Conservation (phyloP, 2,329 filamentous ascomycete species). For the Diplodia scrobiculata region DNA sequence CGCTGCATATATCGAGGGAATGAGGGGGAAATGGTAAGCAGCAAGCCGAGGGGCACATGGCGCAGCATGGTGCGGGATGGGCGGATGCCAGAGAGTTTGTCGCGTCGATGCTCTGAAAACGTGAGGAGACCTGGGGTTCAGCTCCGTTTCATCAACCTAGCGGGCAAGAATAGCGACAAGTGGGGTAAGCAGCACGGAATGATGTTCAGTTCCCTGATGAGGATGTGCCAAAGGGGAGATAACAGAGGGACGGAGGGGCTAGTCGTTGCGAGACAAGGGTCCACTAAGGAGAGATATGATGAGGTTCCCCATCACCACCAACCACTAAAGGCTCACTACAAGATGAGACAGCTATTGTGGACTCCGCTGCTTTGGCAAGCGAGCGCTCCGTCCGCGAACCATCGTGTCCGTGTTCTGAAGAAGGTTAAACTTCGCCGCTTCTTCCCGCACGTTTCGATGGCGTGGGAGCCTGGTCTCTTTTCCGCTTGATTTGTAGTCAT, state of each 20-base stretch:
- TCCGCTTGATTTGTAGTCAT: background rate
- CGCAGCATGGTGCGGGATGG: conserved; percentile 8
- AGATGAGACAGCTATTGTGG: background rate
- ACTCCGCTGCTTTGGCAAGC: conserved; percentile 6
- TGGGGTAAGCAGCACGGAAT: background rate
- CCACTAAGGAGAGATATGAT: background rate
- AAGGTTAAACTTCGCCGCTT: conserved; percentile 13
- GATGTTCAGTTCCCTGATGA: background rate
- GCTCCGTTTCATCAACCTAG: background rate
- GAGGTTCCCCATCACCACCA: background rate
- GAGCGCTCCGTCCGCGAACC: background rate
- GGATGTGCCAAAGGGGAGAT: no score
- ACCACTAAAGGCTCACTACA: background rate
- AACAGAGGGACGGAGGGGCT: background rate
- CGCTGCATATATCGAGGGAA: background rate
- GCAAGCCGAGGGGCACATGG: background rate
- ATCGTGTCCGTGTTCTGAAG: conserved; percentile 1
- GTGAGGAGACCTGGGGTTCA: conserved; percentile 1
- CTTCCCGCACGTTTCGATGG: background rate
- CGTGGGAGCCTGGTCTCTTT: background rate
- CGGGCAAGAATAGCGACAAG: background rate
- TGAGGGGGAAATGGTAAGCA: background rate
- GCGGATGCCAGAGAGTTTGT: conserved; percentile 6
- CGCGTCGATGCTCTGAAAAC: conserved; percentile 7
- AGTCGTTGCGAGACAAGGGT: background rate